Conservation (phyloP, 352 stramenopile genomes). For the Globisporangium emineosum region DNA sequence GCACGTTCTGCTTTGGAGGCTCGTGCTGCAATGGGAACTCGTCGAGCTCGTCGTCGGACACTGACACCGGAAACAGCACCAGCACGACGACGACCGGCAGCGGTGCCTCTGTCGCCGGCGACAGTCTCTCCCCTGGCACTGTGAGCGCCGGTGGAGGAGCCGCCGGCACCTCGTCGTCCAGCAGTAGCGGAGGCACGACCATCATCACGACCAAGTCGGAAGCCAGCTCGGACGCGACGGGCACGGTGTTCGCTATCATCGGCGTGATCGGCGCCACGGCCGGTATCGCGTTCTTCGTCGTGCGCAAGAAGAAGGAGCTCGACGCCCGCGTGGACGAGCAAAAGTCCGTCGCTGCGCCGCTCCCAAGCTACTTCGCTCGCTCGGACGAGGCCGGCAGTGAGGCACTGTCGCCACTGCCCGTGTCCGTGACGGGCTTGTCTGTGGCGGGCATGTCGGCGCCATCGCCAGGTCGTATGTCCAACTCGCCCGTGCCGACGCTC, state of each 20-base stretch:
- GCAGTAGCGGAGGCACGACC: slow-evolving; percentile 11
- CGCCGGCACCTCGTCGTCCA: slow-evolving; percentile 3
- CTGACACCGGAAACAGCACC: neutral
- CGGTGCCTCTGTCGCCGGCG: slow-evolving; percentile 19
- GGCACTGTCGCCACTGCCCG: slow-evolving; percentile 30
- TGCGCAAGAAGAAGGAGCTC: slow-evolving; percentile 46
- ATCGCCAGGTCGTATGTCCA: slow-evolving; percentile 24
- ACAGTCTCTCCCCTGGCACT: slow-evolving; percentile 21
- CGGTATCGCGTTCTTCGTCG: slow-evolving; percentile 46
- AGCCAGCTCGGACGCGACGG: slow-evolving; percentile 28
- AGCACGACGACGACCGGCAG: slow-evolving; percentile 1
- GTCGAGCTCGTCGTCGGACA: slow-evolving; percentile 6
- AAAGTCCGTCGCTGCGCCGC: slow-evolving; percentile 34
- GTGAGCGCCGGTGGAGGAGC: slow-evolving; percentile 11
- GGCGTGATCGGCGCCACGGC: slow-evolving; percentile 38
- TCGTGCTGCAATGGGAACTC: slow-evolving; percentile 46
- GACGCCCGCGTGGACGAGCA: slow-evolving; percentile 39
- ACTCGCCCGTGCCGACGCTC: slow-evolving; percentile 49
- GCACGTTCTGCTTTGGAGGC: slow-evolving; percentile 56
- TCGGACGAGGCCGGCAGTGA: slow-evolving; percentile 23
- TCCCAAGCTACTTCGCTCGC: slow-evolving; percentile 42
- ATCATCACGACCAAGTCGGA: slow-evolving; percentile 46
- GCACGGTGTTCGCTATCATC: slow-evolving; percentile 49
- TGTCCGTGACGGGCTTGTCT: neutral
- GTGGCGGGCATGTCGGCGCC: slow-evolving; percentile 9